These are phyloP conservation scores for Nectriaceae sp. DNA, from an alignment of 2,329 filamentous ascomycete genomes.

Conservation along the genomic window DNA sequence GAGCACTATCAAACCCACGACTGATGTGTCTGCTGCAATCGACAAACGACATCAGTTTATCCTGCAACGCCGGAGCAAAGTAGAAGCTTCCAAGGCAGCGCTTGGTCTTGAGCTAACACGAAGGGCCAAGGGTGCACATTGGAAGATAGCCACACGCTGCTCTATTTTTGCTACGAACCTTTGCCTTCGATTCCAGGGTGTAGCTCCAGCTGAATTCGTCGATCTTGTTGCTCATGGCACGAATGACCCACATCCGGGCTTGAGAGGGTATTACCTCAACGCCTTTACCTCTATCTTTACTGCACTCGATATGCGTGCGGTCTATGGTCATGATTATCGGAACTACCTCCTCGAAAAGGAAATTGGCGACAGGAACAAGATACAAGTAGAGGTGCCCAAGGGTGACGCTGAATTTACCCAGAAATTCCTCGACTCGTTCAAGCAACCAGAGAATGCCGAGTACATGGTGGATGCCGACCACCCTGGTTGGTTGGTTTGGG, in stretches of 20 bases:
- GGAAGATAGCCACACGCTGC: conserved; percentile 92
- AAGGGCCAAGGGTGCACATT: conserved; percentile 78
- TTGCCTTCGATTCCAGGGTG: conserved; percentile 85
- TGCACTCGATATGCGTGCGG: conserved; percentile 82
- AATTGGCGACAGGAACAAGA: conserved; percentile 68
- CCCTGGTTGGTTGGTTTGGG: conserved; percentile 96
- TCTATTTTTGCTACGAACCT: conserved; percentile 89
- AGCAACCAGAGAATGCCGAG: conserved; percentile 65
- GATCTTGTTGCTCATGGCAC: conserved; percentile 80
- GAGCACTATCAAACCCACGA: conserved; percentile 67
- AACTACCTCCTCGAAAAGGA: conserved; percentile 85
- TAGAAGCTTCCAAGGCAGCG: conserved; percentile 81
- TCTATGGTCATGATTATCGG: conserved; percentile 83
- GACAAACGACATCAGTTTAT: conserved; percentile 68
- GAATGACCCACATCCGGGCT: conserved; percentile 85
- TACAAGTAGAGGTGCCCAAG: conserved; percentile 71
- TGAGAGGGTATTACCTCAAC: conserved; percentile 79
- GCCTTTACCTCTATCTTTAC: conserved; percentile 77
- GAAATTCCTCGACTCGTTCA: conserved; percentile 77
- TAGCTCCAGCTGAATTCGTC: conserved; percentile 80
- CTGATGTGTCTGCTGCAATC: conserved; percentile 64
- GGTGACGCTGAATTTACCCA: conserved; percentile 78
- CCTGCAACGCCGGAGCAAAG: conserved; percentile 69
- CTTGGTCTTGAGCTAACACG: conserved; percentile 81
- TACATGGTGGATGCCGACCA: conserved; percentile 92